These are phyloP conservation scores for Alternaria infectoria DNA, from an alignment of 2,329 filamentous ascomycete species.

Conservation along the genomic window DNA sequence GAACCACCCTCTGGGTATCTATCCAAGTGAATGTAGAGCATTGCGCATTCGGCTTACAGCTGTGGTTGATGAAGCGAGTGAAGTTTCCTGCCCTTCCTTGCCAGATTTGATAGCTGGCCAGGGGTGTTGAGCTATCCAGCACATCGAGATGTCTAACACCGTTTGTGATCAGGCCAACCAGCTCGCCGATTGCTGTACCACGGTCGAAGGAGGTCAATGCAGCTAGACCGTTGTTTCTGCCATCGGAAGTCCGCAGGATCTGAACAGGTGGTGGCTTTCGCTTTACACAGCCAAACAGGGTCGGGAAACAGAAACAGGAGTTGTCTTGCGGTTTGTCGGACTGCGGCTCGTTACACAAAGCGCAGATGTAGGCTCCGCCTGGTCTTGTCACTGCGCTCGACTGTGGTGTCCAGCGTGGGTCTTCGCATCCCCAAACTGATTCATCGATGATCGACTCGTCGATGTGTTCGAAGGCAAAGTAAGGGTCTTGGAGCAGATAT, in stretches of 20 bases:
- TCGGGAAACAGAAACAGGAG: conserved; percentile 61
- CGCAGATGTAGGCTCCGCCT: conserved; percentile 49
- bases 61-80: conserved; percentile 66
- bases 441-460: conserved; percentile 59
- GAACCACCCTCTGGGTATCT: conserved; percentile 60
- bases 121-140: conserved; percentile 59
- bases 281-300: conserved; percentile 57
- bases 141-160: conserved; percentile 61
- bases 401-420: conserved; percentile 55
- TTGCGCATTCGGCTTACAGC: conserved; percentile 63
- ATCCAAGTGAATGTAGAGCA: conserved; percentile 65
- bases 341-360: conserved; percentile 56
- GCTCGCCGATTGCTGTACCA: conserved; percentile 62
- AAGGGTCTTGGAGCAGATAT: conserved; percentile 55
- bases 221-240: conserved; percentile 62
- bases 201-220: conserved; percentile 57
- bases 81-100: conserved; percentile 64
- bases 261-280: conserved; percentile 56
- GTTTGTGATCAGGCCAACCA: conserved; percentile 62
- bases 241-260: conserved; percentile 59
- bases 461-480: conserved; percentile 58
- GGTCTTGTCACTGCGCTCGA: conserved; percentile 32
- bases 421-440: conserved; percentile 56
- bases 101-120: conserved; percentile 64
- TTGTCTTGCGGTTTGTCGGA: conserved; percentile 59